These are phyloP conservation scores for Pichia ethanolica DNA, from an alignment of 805 yeast genomes.

Conservation along the genomic window DNA sequence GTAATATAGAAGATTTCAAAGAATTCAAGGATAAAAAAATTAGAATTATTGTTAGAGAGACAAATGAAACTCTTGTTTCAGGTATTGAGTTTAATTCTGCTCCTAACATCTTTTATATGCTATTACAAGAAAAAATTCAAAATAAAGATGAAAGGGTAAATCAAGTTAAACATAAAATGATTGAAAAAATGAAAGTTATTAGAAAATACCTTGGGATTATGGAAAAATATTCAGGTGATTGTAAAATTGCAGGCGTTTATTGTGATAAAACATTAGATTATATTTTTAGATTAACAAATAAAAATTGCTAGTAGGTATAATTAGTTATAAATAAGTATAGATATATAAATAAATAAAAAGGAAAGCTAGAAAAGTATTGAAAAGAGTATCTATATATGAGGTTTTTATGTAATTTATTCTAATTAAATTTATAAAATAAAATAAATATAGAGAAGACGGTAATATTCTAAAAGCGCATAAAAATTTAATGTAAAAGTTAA, in stretches of 20 bases:
- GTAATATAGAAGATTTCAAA: neutral
- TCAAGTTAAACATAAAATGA: neutral
- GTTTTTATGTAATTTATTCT: too few species aligned
- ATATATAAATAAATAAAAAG: too few species aligned
- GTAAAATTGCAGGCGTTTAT: conserved; percentile 15
- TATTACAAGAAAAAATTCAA: neutral
- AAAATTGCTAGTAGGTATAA: neutral
- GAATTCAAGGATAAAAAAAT: neutral
- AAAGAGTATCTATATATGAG: neutral
- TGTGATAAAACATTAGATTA: conserved; percentile 17
- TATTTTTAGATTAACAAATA: conserved; percentile 1
- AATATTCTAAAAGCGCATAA: too few species aligned
- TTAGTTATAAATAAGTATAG: neutral
- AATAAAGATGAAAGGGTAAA: neutral
- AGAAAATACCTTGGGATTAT: conserved; percentile 15
- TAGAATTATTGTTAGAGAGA: neutral
- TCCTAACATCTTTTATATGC: neutral
- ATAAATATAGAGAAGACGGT: too few species aligned
- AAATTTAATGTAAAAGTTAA: too few species aligned
- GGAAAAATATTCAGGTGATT: conserved; percentile 17
- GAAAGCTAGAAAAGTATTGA: neutral
- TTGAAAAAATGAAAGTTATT: conserved; percentile 16
- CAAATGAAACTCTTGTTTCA: conserved; percentile 2
- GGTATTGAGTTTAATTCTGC: conserved; percentile 5
- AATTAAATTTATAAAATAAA: too few species aligned